Evolutionary conservation across 2,329 filamentous ascomycete species (phyloP).

Genomic region (Graphiopsis chlorocephala): DNA sequence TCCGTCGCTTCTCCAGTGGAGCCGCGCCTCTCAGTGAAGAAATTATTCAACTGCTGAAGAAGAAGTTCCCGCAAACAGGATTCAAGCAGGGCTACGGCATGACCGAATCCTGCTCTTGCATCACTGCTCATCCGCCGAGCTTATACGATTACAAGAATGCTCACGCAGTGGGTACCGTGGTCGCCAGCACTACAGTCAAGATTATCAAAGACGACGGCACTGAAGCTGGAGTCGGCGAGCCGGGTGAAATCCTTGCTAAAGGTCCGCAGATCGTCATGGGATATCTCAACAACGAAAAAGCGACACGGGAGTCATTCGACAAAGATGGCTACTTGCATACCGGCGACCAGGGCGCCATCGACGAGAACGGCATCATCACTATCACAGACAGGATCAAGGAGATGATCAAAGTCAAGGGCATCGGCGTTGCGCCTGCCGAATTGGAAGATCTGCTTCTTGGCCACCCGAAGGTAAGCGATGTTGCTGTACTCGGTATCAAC

Average conservation of each 20-base stretch:
- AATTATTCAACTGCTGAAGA: slow-evolving; percentile 55
- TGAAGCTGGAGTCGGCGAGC: slow-evolving; percentile 52
- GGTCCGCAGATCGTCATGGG: slow-evolving; percentile 31
- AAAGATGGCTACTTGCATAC: slow-evolving; percentile 53
- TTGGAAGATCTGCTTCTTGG: slow-evolving; percentile 60
- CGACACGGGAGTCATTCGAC: slow-evolving; percentile 44
- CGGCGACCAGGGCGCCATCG: slow-evolving; percentile 53
- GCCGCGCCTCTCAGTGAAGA: slow-evolving; percentile 59
- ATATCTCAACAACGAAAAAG: slow-evolving; percentile 28
- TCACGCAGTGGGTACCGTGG: slow-evolving; percentile 54
- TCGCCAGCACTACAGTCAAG: slow-evolving; percentile 59
- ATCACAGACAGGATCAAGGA: slow-evolving; percentile 62
- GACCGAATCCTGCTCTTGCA: slow-evolving; percentile 64
- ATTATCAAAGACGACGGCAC: slow-evolving; percentile 56
- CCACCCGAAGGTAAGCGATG: slow-evolving; percentile 56
- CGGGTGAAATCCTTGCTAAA: slow-evolving; percentile 42
- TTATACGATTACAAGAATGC: slow-evolving; percentile 59
- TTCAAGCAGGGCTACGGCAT: slow-evolving; percentile 68
- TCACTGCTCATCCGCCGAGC: slow-evolving; percentile 59
- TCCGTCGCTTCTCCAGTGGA: slow-evolving; percentile 58
- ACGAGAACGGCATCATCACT: slow-evolving; percentile 54
- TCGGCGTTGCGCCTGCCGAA: slow-evolving; percentile 60
- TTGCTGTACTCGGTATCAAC: slow-evolving; percentile 53
- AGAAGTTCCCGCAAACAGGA: slow-evolving; percentile 57
- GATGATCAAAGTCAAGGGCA: slow-evolving; percentile 65